Percentiles rank a stretch among this genome's conserved stretches.
phyloP scores from a whole-genome alignment of 2,329 filamentous ascomycete genomes.

The Aureobasidium sp. region DNA sequence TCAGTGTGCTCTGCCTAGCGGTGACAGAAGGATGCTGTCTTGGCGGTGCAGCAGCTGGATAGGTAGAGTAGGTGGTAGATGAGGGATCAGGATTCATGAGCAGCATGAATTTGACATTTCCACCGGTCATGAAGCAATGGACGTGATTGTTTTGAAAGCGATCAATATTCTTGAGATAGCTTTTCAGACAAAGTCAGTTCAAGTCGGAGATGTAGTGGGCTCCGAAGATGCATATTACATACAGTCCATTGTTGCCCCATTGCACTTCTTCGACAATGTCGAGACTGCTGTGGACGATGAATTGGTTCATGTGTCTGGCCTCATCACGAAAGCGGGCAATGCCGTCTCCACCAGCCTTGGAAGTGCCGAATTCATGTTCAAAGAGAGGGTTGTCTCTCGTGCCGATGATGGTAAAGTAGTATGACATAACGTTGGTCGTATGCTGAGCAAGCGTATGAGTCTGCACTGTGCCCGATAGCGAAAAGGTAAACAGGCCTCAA shows the following conservation, averaged over 20 bases:
- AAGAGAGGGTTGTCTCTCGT: constrained; percentile 94
- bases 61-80: constrained; percentile 29
- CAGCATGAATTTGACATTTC: constrained; percentile 88
- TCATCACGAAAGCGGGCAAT: constrained; percentile 81
- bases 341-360: constrained; percentile 91
- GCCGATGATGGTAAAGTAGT: constrained; percentile 96
- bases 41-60: constrained; percentile 23
- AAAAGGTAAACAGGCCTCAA: neutral
- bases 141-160: constrained; percentile 95
- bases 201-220: neutral
- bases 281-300: constrained; percentile 87
- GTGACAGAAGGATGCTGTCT: constrained; percentile 22
- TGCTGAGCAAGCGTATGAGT: neutral
- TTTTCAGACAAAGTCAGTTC: constrained; percentile 30
- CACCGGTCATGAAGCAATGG: constrained; percentile 87
- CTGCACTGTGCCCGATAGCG: neutral
- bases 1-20: constrained; percentile 28
- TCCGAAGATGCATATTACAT: constrained; percentile 29
- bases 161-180: constrained; percentile 95
- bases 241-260: constrained; percentile 84
- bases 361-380: constrained; percentile 94
- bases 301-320: constrained; percentile 91
- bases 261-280: constrained; percentile 96
- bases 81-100: constrained; percentile 67
- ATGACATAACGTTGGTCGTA: constrained; percentile 62